These are phyloP conservation scores for Pestalotiopsis sp. DNA, from an alignment of 2,329 filamentous ascomycete genomes.

Conservation along the genomic window DNA sequence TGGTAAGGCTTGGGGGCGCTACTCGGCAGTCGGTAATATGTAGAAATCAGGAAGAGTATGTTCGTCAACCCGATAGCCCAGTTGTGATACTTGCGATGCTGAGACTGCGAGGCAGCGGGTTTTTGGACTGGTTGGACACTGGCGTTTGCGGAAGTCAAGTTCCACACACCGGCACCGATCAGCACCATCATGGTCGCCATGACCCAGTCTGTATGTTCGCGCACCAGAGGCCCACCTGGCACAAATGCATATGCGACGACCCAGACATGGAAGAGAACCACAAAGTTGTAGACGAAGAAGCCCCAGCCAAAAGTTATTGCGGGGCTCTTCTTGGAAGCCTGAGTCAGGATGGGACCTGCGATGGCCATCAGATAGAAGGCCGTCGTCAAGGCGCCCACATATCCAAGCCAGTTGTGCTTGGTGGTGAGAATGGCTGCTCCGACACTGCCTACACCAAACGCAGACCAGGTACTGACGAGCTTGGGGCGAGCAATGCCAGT, in stretches of 20 bases:
- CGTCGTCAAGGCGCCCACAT: slow-evolving; percentile 77
- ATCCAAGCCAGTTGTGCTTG: slow-evolving; percentile 84
- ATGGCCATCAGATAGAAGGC: slow-evolving; percentile 83
- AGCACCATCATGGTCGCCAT: slow-evolving; percentile 85
- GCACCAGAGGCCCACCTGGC: slow-evolving; percentile 86
- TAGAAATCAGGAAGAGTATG: slow-evolving; percentile 75
- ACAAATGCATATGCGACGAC: slow-evolving; percentile 98
- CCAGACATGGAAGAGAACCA: slow-evolving; percentile 98
- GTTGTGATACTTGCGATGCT: slow-evolving; percentile 55
- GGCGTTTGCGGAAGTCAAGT: slow-evolving; percentile 57
- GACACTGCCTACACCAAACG: slow-evolving; percentile 75
- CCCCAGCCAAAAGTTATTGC: slow-evolving; percentile 83
- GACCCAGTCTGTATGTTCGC: slow-evolving; percentile 94
- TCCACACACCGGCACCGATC: slow-evolving; percentile 84
- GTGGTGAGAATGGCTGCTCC: slow-evolving; percentile 79
- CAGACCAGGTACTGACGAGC: slow-evolving; percentile 76
- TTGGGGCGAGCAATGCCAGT: slow-evolving; percentile 74
- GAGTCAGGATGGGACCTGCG: slow-evolving; percentile 73
- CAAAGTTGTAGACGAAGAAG: slow-evolving; percentile 88
- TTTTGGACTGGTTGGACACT: slow-evolving; percentile 41
- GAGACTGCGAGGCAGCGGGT: slow-evolving; percentile 31
- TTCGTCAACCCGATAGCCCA: slow-evolving; percentile 73
- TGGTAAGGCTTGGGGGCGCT: slow-evolving; percentile 94
- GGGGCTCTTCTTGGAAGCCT: slow-evolving; percentile 76
- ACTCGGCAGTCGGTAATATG: slow-evolving; percentile 88